Conservation (phyloP, 2,329 filamentous ascomycete species). For the Hirsutella thompsonii region DNA sequence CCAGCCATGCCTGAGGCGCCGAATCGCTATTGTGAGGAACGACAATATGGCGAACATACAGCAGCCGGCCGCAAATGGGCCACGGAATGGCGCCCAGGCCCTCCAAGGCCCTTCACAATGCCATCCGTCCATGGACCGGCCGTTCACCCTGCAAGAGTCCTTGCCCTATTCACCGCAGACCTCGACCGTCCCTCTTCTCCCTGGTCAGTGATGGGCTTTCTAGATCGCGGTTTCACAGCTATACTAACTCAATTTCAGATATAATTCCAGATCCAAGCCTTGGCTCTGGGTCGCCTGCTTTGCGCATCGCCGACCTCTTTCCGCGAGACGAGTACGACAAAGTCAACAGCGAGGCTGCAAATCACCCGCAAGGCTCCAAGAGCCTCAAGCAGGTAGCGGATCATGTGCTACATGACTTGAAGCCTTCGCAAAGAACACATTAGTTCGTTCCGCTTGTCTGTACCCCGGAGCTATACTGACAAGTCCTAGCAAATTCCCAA, state of each 20-base stretch:
- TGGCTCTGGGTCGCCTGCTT: slow-evolving; percentile 39
- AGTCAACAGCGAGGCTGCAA: slow-evolving; percentile 57
- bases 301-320: slow-evolving; percentile 37
- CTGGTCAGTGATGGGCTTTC: slow-evolving; percentile 38
- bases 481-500: slow-evolving; percentile 37
- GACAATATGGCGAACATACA: slow-evolving; percentile 18
- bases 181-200: slow-evolving; percentile 65
- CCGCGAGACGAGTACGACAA: slow-evolving; percentile 45
- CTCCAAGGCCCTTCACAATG: slow-evolving; percentile 11
- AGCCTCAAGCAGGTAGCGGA: slow-evolving; percentile 59
- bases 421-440: slow-evolving; percentile 55
- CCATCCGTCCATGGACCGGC: slow-evolving; percentile 20
- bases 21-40: slow-evolving; percentile 11
- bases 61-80: slow-evolving; percentile 15
- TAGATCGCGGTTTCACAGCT: background rate
- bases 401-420: slow-evolving; percentile 63
- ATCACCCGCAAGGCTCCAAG: slow-evolving; percentile 44
- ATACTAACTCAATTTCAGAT: slow-evolving; percentile 25
- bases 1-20: slow-evolving; percentile 17
- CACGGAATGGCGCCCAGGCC: slow-evolving; percentile 20
- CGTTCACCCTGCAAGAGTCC: slow-evolving; percentile 59
- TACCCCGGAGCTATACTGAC: slow-evolving; percentile 12
- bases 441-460: slow-evolving; percentile 35
- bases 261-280: slow-evolving; percentile 53
- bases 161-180: slow-evolving; percentile 74